Conservation (phyloP, 2,329 filamentous ascomycete genomes). For the Shiraia bambusicola region DNA sequence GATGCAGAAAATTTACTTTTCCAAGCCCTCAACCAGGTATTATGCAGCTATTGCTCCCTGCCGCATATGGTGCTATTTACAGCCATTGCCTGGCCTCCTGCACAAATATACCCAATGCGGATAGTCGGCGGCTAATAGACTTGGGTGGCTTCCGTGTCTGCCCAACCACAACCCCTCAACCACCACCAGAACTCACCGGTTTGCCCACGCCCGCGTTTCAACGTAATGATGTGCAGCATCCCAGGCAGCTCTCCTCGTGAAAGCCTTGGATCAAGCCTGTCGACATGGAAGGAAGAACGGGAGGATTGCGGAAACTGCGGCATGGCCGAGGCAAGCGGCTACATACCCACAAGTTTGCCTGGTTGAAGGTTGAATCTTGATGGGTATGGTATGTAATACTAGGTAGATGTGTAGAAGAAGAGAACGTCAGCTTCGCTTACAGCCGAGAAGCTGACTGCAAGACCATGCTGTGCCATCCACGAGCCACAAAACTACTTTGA, state of each 20-base stretch:
- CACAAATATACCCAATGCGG: slow-evolving; percentile 29
- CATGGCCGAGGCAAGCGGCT: slow-evolving; percentile 31
- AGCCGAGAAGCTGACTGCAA: too few species aligned
- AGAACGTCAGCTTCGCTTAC: too few species aligned
- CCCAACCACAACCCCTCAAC: slow-evolving; percentile 27
- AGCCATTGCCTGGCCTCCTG: slow-evolving; percentile 25
- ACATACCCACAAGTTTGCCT: slow-evolving; percentile 10
- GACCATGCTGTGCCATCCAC: too few species aligned
- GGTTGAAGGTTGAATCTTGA: neutral
- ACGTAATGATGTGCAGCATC: slow-evolving; percentile 31
- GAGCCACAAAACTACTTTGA: too few species aligned
- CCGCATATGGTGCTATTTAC: slow-evolving; percentile 37
- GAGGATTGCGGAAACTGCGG: slow-evolving; percentile 13
- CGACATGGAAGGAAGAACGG: slow-evolving; percentile 15
- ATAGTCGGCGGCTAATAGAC: slow-evolving; percentile 37
- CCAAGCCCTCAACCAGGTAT: slow-evolving; percentile 10
- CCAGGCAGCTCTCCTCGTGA: slow-evolving; percentile 21
- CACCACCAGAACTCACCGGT: slow-evolving; percentile 11
- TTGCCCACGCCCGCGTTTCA: slow-evolving; percentile 15
- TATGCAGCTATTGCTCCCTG: slow-evolving; percentile 23
- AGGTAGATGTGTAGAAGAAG: too few species aligned
- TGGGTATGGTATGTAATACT: too few species aligned
- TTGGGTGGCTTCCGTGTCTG: slow-evolving; percentile 27
- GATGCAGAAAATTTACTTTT: slow-evolving; percentile 21
- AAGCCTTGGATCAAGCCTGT: slow-evolving; percentile 12